Evolutionary conservation across 192 early-diverging fungal genomes (phyloP).

Genomic region (Backusella tuberculispora): DNA sequence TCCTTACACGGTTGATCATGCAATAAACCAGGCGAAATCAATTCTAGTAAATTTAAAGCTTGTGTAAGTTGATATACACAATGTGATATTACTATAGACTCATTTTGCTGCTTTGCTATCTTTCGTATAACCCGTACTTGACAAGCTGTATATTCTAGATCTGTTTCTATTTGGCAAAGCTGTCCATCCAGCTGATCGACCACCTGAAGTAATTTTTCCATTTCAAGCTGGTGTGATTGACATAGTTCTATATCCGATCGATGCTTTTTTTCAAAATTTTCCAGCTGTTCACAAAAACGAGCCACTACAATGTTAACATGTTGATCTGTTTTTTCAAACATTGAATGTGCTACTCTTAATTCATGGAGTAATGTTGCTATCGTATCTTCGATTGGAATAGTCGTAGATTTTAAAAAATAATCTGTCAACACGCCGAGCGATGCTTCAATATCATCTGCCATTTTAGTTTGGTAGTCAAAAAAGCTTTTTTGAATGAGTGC

Average conservation of each 20-base stretch:
- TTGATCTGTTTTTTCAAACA: conserved; percentile 50
- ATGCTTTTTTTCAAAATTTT: conserved; percentile 27
- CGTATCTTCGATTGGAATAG: conserved; percentile 26
- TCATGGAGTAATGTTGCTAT: conserved; percentile 45
- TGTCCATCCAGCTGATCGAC: conserved; percentile 28
- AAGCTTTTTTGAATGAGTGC: conserved; percentile 48
- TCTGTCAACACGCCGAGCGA: conserved; percentile 49
- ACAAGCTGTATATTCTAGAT: conserved; percentile 19
- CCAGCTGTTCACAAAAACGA: conserved; percentile 33
- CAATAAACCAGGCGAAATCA: conserved; percentile 2
- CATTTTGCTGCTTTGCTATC: background rate
- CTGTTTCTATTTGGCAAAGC: conserved; percentile 27
- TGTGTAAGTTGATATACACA: conserved; percentile 11
- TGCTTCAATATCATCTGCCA: conserved; percentile 49
- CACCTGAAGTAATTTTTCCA: conserved; percentile 34
- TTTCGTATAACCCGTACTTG: conserved; percentile 22
- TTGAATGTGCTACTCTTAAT: conserved; percentile 48
- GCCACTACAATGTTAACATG: conserved; percentile 28
- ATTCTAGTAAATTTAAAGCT: conserved; percentile 4
- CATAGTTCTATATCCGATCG: conserved; percentile 22
- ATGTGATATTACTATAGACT: background rate
- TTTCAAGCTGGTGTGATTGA: conserved; percentile 25
- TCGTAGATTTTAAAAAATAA: conserved; percentile 38
- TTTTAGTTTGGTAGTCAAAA: conserved; percentile 49
- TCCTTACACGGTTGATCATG: background rate